Conservation (phyloP, 306 rosid genomes). For the Glycine soja region DNA sequence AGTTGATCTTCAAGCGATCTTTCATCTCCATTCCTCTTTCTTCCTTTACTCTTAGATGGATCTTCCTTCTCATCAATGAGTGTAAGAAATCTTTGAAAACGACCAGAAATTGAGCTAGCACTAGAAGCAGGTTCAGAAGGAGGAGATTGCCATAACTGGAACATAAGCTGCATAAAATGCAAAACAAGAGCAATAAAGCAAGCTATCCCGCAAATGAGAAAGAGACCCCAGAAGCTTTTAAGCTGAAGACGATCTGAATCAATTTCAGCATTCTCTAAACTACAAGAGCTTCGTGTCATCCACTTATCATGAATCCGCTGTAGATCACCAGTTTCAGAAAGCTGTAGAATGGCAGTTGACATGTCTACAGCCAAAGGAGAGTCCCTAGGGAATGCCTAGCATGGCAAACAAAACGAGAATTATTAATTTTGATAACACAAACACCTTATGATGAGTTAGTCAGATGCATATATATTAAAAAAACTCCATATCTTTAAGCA, state of each 20-base stretch:
- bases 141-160: slow-evolving; percentile 48
- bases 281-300: slow-evolving; percentile 69
- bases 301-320: slow-evolving; percentile 96
- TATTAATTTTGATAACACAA: slow-evolving; percentile 9
- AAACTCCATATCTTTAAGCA: slow-evolving; percentile 13
- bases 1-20: slow-evolving; percentile 47
- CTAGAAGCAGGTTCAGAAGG: slow-evolving; percentile 51
- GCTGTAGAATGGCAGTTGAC: slow-evolving; percentile 92
- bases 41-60: slow-evolving; percentile 50
- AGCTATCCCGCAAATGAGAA: slow-evolving; percentile 75
- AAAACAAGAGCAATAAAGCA: slow-evolving; percentile 74
- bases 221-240: slow-evolving; percentile 93
- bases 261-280: slow-evolving; percentile 62
- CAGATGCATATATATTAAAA: slow-evolving; percentile 7
- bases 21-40: slow-evolving; percentile 67
- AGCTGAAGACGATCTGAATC: slow-evolving; percentile 82
- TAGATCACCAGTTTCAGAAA: slow-evolving; percentile 93
- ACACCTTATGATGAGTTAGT: not conserved
- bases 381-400: slow-evolving; percentile 90
- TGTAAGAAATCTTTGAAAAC: slow-evolving; percentile 66
- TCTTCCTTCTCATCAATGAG: slow-evolving; percentile 76
- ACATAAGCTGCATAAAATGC: slow-evolving; percentile 63
- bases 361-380: slow-evolving; percentile 88
- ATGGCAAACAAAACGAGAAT: slow-evolving; percentile 34
- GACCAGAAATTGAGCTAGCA: slow-evolving; percentile 51